Conservation (phyloP, 805 yeast genomes). For the Martiniozyma abietophila region DNA sequence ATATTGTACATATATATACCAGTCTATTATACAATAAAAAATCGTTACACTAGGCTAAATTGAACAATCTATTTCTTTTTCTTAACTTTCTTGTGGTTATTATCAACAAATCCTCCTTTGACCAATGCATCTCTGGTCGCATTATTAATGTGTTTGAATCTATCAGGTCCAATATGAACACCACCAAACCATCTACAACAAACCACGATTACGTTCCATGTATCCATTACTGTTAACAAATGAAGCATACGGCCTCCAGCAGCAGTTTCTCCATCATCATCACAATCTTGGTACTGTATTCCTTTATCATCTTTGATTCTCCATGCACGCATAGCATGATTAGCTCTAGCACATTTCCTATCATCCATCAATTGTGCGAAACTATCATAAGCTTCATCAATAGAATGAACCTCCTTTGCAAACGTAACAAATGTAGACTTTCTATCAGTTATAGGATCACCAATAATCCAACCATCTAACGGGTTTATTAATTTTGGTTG, state of each 20-base stretch:
- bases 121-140: constrained; percentile 79
- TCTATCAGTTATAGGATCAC: constrained; percentile 74
- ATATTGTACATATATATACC: not conserved
- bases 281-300: constrained; percentile 69
- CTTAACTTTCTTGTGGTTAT: constrained; percentile 27
- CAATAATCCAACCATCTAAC: constrained; percentile 63
- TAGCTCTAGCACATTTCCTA: constrained; percentile 54
- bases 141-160: constrained; percentile 88
- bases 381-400: constrained; percentile 53
- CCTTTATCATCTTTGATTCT: constrained; percentile 53
- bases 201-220: constrained; percentile 75
- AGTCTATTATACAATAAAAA: not conserved
- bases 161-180: constrained; percentile 79
- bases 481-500: constrained; percentile 29
- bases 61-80: constrained; percentile 8
- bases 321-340: constrained; percentile 85
- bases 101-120: constrained; percentile 43
- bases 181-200: constrained; percentile 96
- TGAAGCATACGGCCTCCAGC: constrained; percentile 87
- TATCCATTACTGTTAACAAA: constrained; percentile 63
- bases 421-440: constrained; percentile 80
- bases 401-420: constrained; percentile 51
- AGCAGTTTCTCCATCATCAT: constrained; percentile 96
- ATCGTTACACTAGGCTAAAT: not conserved
- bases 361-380: constrained; percentile 51